Evolutionary conservation across 306 rosid species (phyloP).

Genomic region (Medicago lupulina): DNA sequence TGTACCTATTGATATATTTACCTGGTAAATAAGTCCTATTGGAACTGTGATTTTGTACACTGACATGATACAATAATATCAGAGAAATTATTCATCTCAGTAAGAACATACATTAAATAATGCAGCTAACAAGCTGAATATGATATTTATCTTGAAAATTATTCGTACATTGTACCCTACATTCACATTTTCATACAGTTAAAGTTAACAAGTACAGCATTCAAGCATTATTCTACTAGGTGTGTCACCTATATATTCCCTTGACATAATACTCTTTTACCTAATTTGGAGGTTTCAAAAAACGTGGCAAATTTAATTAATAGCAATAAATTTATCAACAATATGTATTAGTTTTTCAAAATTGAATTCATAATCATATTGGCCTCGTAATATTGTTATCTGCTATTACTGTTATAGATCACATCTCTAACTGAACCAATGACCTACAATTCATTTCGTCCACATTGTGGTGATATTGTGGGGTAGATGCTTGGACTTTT

Average conservation of each 20-base stretch:
- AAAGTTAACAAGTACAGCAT: neutral
- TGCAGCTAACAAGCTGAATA: conserved; percentile 5
- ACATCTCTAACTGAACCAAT: neutral
- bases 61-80: conserved; percentile 17
- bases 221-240: too few relatives aligned
- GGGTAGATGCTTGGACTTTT: too few relatives aligned
- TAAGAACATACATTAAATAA: neutral
- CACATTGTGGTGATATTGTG: neutral
- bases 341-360: too few relatives aligned
- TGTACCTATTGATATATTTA: conserved; percentile 27
- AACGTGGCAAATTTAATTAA: too few relatives aligned
- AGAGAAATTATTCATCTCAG: neutral
- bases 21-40: conserved; percentile 23
- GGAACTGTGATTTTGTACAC: conserved; percentile 11
- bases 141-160: conserved; percentile 19
- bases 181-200: neutral
- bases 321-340: too few relatives aligned
- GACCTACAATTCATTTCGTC: neutral
- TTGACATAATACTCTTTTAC: too few relatives aligned
- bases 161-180: neutral
- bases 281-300: too few relatives aligned
- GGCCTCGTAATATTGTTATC: neutral
- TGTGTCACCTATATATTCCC: too few relatives aligned
- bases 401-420: neutral
- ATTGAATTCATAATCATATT: neutral